phyloP scores from a whole-genome alignment of 441 rosid species.

The Adansonia rubrostipa region DNA sequence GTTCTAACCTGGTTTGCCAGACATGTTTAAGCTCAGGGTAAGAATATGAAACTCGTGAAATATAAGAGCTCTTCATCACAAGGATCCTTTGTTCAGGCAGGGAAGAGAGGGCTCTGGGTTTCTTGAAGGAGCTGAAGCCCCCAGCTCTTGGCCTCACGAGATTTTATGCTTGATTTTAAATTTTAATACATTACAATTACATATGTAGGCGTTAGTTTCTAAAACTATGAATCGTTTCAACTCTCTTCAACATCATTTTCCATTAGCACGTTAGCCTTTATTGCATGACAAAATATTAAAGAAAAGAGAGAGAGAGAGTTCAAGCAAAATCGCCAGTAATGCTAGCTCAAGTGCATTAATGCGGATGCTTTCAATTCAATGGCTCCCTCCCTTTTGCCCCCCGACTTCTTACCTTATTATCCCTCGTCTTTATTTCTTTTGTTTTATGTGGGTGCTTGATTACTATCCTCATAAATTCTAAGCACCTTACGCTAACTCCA shows the following conservation, averaged over 20 bases:
- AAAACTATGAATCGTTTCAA: constrained; percentile 27
- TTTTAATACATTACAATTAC: constrained; percentile 39
- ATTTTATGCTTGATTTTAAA: constrained; percentile 38
- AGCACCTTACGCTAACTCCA: neutral
- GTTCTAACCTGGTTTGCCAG: constrained; percentile 41
- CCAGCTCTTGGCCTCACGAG: constrained; percentile 57
- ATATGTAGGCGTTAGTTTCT: constrained; percentile 25
- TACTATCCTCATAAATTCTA: too few relatives aligned
- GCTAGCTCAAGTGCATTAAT: neutral
- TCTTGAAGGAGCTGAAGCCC: constrained; percentile 33
- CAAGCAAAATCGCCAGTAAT: too few relatives aligned
- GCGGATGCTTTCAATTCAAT: neutral
- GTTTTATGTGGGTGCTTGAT: neutral
- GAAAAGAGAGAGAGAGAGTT: neutral
- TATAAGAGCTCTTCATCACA: constrained; percentile 90
- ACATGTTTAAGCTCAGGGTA: constrained; percentile 31
- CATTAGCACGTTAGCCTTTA: neutral
- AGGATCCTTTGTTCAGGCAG: constrained; percentile 59
- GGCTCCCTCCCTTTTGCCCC: neutral
- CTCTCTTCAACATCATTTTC: neutral
- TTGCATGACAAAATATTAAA: neutral
- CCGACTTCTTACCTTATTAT: neutral
- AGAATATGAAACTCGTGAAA: constrained; percentile 78
- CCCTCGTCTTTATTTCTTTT: neutral
- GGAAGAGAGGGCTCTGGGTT: constrained; percentile 30